Conservation (phyloP, 1,139 yeast genomes). For the Meyerozyma smithsonii region DNA sequence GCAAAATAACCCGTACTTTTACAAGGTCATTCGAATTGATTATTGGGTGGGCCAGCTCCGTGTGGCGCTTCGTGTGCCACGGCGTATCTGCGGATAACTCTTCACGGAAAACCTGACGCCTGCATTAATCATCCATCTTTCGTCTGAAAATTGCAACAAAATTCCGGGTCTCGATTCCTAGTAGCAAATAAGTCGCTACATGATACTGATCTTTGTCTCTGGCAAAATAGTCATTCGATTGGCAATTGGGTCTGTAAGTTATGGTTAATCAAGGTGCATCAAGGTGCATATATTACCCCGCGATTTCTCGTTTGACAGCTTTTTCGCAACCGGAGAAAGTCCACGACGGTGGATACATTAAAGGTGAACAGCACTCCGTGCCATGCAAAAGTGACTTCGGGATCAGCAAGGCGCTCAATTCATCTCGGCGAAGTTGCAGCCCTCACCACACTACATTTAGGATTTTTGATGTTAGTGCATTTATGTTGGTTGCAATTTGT, state of each 20-base stretch:
- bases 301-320: conserved; percentile 1
- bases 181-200: conserved; percentile 14
- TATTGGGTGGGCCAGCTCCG: neutral
- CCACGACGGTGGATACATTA: conserved; percentile 10
- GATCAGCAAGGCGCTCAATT: conserved; percentile 10
- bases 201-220: conserved; percentile 10
- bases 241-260: conserved; percentile 13
- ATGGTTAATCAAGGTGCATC: conserved; percentile 15
- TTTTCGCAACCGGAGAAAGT: conserved; percentile 7
- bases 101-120: neutral
- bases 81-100: neutral
- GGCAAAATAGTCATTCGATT: conserved; percentile 9
- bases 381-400: conserved; percentile 11
- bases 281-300: conserved; percentile 8
- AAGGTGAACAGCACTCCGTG: conserved; percentile 16
- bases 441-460: conserved; percentile 10
- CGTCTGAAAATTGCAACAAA: neutral
- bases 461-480: conserved; percentile 5
- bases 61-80: neutral
- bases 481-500: conserved; percentile 11
- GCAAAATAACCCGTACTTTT: neutral
- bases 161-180: conserved; percentile 12
- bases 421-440: conserved; percentile 10
- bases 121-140: neutral
- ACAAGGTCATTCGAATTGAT: neutral